Evolutionary conservation across 257 asterid species (phyloP).

Genomic region (Misopates orontium): DNA sequence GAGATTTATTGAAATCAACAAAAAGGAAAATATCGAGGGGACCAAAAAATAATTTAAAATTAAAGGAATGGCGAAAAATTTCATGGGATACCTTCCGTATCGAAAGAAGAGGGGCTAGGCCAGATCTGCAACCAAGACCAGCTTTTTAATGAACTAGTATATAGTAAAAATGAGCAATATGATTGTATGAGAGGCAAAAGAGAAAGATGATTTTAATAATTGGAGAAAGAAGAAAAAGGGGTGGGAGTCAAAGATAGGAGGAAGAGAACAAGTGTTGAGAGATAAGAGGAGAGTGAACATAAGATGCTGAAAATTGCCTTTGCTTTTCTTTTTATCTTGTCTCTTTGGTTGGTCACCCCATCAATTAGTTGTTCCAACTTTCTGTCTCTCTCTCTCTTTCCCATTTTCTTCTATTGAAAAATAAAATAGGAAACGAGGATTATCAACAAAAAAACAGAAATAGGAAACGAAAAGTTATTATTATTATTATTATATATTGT

Average conservation of each 20-base stretch:
- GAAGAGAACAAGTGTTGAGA: constrained; percentile 24
- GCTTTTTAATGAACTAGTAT: not conserved
- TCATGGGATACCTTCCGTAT: too few relatives aligned
- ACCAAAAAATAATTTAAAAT: too few relatives aligned
- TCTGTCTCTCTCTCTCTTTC: not conserved
- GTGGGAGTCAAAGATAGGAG: constrained; percentile 28
- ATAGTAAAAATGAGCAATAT: not conserved
- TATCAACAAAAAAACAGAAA: too few relatives aligned
- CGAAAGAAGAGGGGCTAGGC: too few relatives aligned
- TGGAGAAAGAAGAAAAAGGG: constrained; percentile 20
- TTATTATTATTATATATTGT: too few relatives aligned
- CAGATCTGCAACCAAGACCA: constrained; percentile 6
- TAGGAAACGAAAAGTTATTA: too few relatives aligned
- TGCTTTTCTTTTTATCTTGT: not conserved
- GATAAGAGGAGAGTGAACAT: constrained; percentile 25
- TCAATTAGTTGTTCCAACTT: not conserved
- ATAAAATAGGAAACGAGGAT: too few relatives aligned
- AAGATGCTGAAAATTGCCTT: constrained; percentile 15
- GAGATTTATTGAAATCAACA: constrained; percentile 32
- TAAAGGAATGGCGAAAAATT: too few relatives aligned
- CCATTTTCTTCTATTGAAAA: too few relatives aligned
- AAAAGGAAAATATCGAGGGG: not conserved
- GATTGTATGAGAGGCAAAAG: constrained; percentile 34
- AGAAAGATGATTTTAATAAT: constrained; percentile 20
- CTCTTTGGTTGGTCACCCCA: not conserved